Evolutionary conservation across 176 grass and related monocot genomes (phyloP), one percentile per base, ranked within the genome.

Genomic region (Oryza meyeriana): DNA sequence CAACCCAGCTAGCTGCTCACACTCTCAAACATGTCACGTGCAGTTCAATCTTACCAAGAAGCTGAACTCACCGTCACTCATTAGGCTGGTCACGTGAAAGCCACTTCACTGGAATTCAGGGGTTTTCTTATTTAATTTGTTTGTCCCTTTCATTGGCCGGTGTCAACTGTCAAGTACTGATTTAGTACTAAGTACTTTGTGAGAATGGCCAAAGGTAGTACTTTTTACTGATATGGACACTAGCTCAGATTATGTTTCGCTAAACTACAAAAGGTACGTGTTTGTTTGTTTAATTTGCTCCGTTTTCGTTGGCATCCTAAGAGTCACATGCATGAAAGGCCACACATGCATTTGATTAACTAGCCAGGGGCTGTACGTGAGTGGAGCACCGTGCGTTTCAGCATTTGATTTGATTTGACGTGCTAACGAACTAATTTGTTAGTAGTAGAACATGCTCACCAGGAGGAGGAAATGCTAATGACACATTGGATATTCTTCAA

Each of bases 41-140:
- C 76, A 65, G 2, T 8, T 10, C 32, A 38, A 28, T 61, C 74
- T 50, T 20, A 55, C 6, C 2, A 40, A 30, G 10, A 30, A 39
- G 4, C 62, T 17, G 25, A 29, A 39, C 26, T 8, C 75, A 29
- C 57, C 29, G 31, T 5, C 34, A 12, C 50, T 65, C 22, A 6
- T 4, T 40, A 10, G 69, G 69, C 10, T 32, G 12, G 64, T 85
- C 83, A 62, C 74, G 83, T 62, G 74, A 24, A 71, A 6, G 50
- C 50, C 65, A 85, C 83, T 85, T 69, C 50, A 57, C 36, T 71
- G 14, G 20, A 34, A 71, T 69, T 28, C 28, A 70, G 36, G 64
- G 48, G 13, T 47, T 47, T 47, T 52, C 3, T 58, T 16, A 2
- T 47, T 0, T 22, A 10, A 9, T 27, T 13, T 32, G 3, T 29